These are phyloP conservation scores for Volutella citrinella DNA, from an alignment of 2,329 filamentous ascomycete species.

Conservation along the genomic window DNA sequence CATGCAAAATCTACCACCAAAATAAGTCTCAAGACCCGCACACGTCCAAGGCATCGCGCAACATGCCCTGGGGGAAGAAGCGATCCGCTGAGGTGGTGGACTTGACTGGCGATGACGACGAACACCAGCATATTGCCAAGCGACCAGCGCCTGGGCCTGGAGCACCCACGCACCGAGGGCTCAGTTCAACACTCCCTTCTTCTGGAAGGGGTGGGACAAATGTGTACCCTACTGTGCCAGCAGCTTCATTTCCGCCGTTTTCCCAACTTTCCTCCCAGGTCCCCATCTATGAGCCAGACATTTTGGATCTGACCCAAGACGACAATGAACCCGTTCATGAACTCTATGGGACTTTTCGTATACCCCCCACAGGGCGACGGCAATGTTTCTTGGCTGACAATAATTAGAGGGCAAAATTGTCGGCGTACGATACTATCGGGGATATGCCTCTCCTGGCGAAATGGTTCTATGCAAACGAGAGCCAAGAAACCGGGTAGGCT, in stretches of 20 bases:
- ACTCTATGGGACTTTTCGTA: slow-evolving; percentile 46
- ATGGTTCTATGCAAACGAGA: slow-evolving; percentile 62
- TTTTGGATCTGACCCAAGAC: slow-evolving; percentile 42
- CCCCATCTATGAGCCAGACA: slow-evolving; percentile 33
- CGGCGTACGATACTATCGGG: slow-evolving; percentile 58
- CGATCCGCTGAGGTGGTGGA: slow-evolving; percentile 38
- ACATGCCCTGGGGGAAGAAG: slow-evolving; percentile 29
- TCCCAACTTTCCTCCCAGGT: slow-evolving; percentile 9
- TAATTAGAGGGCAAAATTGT: slow-evolving; percentile 49
- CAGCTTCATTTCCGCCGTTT: slow-evolving; percentile 16
- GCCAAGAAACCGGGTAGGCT: slow-evolving; percentile 54
- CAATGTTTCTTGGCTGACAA: no score
- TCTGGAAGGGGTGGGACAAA: slow-evolving; percentile 17
- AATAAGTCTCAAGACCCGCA: neutral
- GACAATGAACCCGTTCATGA: slow-evolving; percentile 40
- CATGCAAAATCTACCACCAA: neutral
- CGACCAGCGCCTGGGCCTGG: slow-evolving; percentile 18
- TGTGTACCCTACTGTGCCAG: slow-evolving; percentile 9
- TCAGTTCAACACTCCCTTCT: no score
- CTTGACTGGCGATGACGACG: slow-evolving; percentile 39
- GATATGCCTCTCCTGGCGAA: slow-evolving; percentile 61
- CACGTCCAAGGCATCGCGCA: slow-evolving; percentile 1
- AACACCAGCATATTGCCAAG: no score
- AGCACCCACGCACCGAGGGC: no score
- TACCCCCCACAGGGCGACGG: no score